A percentile compares a stretch with the other conserved stretches of the same genome.
Evolutionary conservation across 2,329 filamentous ascomycete species (phyloP).

Genomic region (Diplodia scrobiculata): DNA sequence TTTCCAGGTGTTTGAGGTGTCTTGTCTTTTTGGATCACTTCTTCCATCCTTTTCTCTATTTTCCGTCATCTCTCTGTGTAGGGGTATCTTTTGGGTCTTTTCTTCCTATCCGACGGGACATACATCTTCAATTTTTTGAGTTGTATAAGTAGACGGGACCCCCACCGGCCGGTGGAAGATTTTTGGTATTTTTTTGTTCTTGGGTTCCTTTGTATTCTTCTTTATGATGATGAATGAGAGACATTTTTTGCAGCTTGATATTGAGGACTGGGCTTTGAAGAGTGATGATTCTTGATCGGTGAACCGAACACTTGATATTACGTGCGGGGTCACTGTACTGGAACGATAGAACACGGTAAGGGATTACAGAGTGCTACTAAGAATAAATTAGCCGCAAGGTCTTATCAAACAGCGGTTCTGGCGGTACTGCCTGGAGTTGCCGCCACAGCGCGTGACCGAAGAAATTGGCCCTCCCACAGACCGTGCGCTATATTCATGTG

Average conservation of each 20-base stretch:
- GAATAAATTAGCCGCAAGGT: no score
- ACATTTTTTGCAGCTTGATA: background rate
- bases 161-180: background rate
- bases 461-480: no score
- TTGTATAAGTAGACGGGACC: conserved; percentile 6
- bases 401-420: no score
- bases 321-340: no score
- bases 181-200: background rate
- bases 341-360: no score
- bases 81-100: background rate
- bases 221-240: conserved; percentile 22
- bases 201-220: background rate
- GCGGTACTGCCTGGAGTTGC: no score
- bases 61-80: background rate
- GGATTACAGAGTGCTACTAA: no score
- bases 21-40: background rate
- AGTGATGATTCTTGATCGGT: background rate
- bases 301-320: background rate
- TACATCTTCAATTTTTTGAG: background rate
- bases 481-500: no score
- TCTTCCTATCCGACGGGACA: background rate
- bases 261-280: background rate
- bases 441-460: no score
- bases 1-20: conserved; percentile 18
- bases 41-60: background rate